Conservation (phyloP, 768 basidiomycete species). For the Terana coerulea region DNA sequence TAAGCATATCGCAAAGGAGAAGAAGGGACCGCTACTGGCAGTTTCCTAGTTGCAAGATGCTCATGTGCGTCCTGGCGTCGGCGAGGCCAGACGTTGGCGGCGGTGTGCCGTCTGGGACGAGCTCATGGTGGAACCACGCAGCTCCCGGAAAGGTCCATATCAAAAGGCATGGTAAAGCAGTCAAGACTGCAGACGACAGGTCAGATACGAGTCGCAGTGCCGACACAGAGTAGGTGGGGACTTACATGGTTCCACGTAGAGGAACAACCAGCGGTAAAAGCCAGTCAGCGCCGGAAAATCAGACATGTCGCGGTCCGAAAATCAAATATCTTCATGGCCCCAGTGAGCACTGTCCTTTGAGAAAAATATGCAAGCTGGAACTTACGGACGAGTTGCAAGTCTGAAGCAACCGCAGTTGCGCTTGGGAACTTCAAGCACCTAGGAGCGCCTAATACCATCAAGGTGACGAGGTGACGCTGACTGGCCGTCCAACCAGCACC, state of each 20-base stretch:
- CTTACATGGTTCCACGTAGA: slow-evolving; percentile 63
- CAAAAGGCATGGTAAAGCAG: slow-evolving; percentile 45
- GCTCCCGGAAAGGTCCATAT: slow-evolving; percentile 58
- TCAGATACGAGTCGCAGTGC: neutral
- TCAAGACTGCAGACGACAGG: slow-evolving; percentile 36
- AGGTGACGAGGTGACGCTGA: no score
- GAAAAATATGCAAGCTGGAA: no score
- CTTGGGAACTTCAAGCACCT: no score
- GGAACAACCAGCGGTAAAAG: slow-evolving; percentile 57
- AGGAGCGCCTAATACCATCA: no score
- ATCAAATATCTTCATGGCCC: no score
- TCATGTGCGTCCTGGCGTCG: slow-evolving; percentile 54
- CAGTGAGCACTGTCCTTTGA: no score
- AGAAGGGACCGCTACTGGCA: slow-evolving; percentile 32
- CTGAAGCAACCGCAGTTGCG: no score
- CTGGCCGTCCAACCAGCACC: no score
- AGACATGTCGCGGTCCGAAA: no score
- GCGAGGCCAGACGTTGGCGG: slow-evolving; percentile 27
- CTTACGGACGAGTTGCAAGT: no score
- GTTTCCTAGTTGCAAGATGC: slow-evolving; percentile 65
- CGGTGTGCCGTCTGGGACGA: slow-evolving; percentile 47
- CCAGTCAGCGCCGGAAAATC: slow-evolving; percentile 59
- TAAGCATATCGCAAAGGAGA: neutral
- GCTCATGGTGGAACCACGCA: slow-evolving; percentile 62
- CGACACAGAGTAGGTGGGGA: neutral